These are phyloP conservation scores for Akanthomyces dipterigenus DNA, from an alignment of 2,329 filamentous ascomycete genomes.

Conservation along the genomic window DNA sequence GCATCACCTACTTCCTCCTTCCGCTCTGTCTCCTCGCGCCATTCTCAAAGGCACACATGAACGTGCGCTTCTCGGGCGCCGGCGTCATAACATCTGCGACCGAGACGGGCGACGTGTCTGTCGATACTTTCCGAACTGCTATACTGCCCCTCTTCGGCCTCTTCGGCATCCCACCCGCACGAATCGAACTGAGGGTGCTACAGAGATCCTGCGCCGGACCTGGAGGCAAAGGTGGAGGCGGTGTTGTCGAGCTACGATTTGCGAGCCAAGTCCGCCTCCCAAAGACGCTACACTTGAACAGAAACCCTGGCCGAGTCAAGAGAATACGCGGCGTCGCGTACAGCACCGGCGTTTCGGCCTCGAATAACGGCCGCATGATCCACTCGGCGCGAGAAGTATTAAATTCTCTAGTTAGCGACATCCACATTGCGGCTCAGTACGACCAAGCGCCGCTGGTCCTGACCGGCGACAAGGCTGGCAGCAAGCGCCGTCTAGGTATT, in stretches of 20 bases:
- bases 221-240: conserved; percentile 73
- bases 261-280: conserved; percentile 88
- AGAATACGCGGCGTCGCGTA: conserved; percentile 90
- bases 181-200: conserved; percentile 80
- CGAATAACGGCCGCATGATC: conserved; percentile 94
- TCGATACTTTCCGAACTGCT: conserved; percentile 89
- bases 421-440: conserved; percentile 80
- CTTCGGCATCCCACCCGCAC: conserved; percentile 74
- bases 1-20: conserved; percentile 86
- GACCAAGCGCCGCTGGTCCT: conserved; percentile 56
- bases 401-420: conserved; percentile 79
- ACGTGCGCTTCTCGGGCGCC: conserved; percentile 80
- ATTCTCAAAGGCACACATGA: conserved; percentile 86
- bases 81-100: conserved; percentile 90
- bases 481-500: conserved; percentile 66
- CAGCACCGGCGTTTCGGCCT: conserved; percentile 81
- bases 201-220: conserved; percentile 71
- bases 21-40: conserved; percentile 85
- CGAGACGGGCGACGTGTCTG: conserved; percentile 75
- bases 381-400: conserved; percentile 80
- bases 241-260: conserved; percentile 89
- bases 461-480: conserved; percentile 46
- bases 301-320: conserved; percentile 79
- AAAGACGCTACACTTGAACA: conserved; percentile 82
- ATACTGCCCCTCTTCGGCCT: conserved; percentile 83